Percentiles rank a stretch among this genome's conserved stretches.
Conservation (phyloP, 768 basidiomycete species). For the Thelephora ganbajun region DNA sequence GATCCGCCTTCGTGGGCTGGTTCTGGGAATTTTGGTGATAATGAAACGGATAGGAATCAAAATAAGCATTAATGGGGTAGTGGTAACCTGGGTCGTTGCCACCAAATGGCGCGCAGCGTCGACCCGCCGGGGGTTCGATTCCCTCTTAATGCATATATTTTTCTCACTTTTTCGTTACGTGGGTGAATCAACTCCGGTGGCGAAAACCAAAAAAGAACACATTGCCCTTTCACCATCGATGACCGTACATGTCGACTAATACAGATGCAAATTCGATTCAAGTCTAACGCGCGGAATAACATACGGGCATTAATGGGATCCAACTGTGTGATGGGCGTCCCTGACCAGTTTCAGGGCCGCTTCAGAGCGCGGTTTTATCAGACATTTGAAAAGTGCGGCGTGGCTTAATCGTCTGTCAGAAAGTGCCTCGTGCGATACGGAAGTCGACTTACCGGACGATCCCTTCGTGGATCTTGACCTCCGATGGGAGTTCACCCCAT, state of each 20-base stretch:
- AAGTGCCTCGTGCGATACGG: neutral
- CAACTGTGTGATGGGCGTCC: neutral
- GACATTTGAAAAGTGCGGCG: constrained; percentile 12
- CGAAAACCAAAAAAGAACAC: too few species aligned
- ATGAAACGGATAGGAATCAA: too few species aligned
- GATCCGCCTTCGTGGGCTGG: neutral
- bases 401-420: constrained; percentile 4
- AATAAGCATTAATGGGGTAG: constrained; percentile 19
- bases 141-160: constrained; percentile 55
- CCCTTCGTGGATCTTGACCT: constrained; percentile 5
- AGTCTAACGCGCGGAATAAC: too few species aligned
- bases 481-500: constrained; percentile 3
- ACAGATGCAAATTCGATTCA: too few species aligned
- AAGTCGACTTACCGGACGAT: neutral
- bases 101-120: constrained; percentile 12
- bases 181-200: too few species aligned
- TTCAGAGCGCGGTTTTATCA: constrained; percentile 11
- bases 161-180: neutral
- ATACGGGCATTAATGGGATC: too few species aligned
- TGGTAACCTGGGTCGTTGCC: constrained; percentile 23
- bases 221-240: too few species aligned
- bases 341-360: constrained; percentile 5
- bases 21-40: too few species aligned
- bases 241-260: too few species aligned
- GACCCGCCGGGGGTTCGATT: constrained; percentile 86